phyloP scores from a whole-genome alignment of 305 asterid species.

The Fraxinus sp. region DNA sequence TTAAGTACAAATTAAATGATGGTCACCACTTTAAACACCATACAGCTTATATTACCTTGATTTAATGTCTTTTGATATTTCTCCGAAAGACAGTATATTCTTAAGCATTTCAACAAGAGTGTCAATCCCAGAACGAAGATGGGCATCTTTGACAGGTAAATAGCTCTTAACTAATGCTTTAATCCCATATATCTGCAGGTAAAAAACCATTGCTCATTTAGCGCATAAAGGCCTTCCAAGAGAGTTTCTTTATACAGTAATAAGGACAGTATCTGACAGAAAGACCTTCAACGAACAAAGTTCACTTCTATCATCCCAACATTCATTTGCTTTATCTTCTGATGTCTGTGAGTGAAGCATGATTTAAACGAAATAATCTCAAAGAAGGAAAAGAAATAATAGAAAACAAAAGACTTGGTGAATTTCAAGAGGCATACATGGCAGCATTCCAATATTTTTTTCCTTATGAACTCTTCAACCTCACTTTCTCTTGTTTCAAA shows the following conservation, averaged over 20 bases:
- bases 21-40: conserved; percentile 15
- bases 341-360: conserved; percentile 58
- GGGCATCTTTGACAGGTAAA: conserved; percentile 93
- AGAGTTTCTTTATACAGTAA: conserved; percentile 20
- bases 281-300: conserved; percentile 84
- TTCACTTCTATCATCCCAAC: conserved; percentile 91
- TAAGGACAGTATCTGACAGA: conserved; percentile 19
- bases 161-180: conserved; percentile 93
- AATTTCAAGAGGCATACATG: conserved; percentile 55
- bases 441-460: conserved; percentile 65
- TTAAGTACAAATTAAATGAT: conserved; percentile 22
- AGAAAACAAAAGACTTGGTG: conserved; percentile 16
- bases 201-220: conserved; percentile 21
- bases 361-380: conserved; percentile 15
- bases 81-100: conserved; percentile 73
- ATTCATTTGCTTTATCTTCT: conserved; percentile 52
- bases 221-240: conserved; percentile 12
- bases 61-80: conserved; percentile 57
- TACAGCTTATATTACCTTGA: conserved; percentile 57
- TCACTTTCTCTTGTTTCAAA: conserved; percentile 94
- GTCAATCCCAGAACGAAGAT: conserved; percentile 85
- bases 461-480: conserved; percentile 77
- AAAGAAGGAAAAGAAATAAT: conserved; percentile 14
- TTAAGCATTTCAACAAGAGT: conserved; percentile 64
- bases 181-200: conserved; percentile 77